Base-by-base conservation (phyloP, 768 basidiomycete species). In the Agrocybe pediades region DNA sequence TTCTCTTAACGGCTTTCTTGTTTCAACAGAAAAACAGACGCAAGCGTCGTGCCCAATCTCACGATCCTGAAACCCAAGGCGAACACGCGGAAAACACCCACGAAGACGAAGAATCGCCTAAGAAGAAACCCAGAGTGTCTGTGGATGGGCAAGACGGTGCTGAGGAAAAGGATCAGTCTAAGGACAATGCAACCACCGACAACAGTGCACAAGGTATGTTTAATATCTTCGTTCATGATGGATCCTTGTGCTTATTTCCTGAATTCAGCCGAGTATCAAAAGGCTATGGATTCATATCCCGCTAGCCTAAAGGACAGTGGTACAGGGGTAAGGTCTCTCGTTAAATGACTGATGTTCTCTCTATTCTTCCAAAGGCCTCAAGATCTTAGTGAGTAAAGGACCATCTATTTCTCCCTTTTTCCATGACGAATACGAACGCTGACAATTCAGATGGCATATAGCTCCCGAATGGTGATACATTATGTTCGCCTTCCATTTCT, bases 1-100 rank as follows among this genome's bases (percentile, higher is more conserved):
- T 30, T 36, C 6, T 23, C 33, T 15, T 47, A 30, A 33, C n/a
- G 9, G n/a, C 44, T 23, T 30, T 19, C 1, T 3, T 50, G 3
- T 44, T 15, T 24, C 9, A 15, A 21, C 63, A 86, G 84, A 85
- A 78, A 79, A 77, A 71, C 27, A 71, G 84, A 65, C 79, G 82
- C 68, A 85, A 85, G 72, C 82, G 84, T 61, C 72, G 70, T 63
- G 65, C 70, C 57, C 73, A 74, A 68, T 49, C 33, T 11, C 33
- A 36, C 5, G 33, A 36, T 36, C 33, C 74, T 41, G 54, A 61
- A 60, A 62, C 72, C 64, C 61, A 65, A n/a, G 23, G 48, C 15
- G 23, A 29, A 30, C 41, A 29, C 13, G 45, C 58, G 2, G 56
- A 52, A 11, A 23, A 19, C 20, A 54, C 56, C 9, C 29, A 55